Percentiles rank a stretch among this genome's conserved stretches.
These are phyloP conservation scores for Dioscorea alata DNA, from an alignment of 106 monocot species.

Conservation along the genomic window DNA sequence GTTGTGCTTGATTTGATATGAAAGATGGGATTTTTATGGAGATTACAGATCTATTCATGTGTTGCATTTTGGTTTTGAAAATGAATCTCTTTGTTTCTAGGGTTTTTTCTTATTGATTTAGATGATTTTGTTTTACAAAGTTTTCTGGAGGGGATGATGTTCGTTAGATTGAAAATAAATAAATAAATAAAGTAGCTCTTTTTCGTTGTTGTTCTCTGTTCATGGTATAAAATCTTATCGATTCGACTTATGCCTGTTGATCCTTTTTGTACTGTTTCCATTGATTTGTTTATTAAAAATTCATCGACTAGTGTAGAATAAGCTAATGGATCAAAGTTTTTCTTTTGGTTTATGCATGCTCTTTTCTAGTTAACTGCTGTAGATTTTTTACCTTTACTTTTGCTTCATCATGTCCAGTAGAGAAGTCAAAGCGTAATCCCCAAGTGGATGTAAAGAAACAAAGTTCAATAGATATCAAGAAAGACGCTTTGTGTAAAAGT, in stretches of 20 bases:
- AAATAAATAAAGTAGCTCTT: too few species aligned
- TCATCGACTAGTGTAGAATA: not conserved
- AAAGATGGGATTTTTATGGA: not conserved
- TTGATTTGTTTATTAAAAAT: too few species aligned
- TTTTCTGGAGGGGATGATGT: too few species aligned
- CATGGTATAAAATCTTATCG: too few species aligned
- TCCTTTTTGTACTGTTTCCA: too few species aligned
- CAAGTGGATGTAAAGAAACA: not conserved
- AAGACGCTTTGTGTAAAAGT: not conserved
- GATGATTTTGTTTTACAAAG: too few species aligned
- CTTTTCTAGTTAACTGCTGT: not conserved
- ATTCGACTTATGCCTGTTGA: too few species aligned
- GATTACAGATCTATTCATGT: not conserved
- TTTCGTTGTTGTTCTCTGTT: too few species aligned
- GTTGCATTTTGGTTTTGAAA: not conserved
- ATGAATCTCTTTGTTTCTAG: too few species aligned
- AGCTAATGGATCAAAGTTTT: not conserved
- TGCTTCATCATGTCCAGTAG: not conserved
- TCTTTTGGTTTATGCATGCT: not conserved
- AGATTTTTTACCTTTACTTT: not conserved
- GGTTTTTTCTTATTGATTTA: too few species aligned
- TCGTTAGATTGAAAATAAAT: too few species aligned
- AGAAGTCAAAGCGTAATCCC: constrained; percentile 1
- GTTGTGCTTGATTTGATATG: not conserved
- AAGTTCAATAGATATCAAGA: not conserved